Evolutionary conservation across 169 alveolate species (phyloP), one percentile per base, ranked within the genome.

Genomic region (Cryptosporidium meleagridis): DNA sequence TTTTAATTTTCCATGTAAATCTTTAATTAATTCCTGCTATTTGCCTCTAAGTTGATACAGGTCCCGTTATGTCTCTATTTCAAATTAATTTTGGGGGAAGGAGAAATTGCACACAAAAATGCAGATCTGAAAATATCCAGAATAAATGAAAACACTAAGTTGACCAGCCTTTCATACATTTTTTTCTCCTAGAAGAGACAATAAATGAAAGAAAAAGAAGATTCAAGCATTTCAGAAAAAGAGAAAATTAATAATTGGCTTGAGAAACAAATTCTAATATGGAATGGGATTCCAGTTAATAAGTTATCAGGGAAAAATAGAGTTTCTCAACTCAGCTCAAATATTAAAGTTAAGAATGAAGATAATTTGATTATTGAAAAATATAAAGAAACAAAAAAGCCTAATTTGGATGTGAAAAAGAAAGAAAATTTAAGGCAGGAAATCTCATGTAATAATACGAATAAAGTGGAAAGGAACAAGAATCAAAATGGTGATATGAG

Each of bases 221-320:
- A 21, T 26, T 59, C 69, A 3, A 31, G 21, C 18, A 31, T 59
- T 59, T 59, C 69, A 26, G 69, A 59, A 59, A 59, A n/a, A 18
- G 69, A 59, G 69, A 59, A 59, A 31, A 59, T 59, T 26, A 59
- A 48, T 16, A 48, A 33, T 6, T 68, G 75, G 75, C 37, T 68
- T 21, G 75, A 68, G 18, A 68, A 37, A 68, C 75, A 68, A 29
- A 68, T 68, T 9, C 59, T 23, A 23, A 68, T 68, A 16, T 68
- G 75, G 75, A 68, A 68, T 8, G 75, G 75, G 18, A 23, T 14
- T 68, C 37, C 75, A 23, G 18, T 68, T 10, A 33, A 16, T 37
- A 31, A 37, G n/a, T 23, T 68, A 35, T 68, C 59, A 18, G 53
- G 53, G 3, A 33, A 61, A 29, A 61, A n/a, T n/a, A 61, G 9